Percentiles rank a stretch among this genome's conserved stretches.
Evolutionary conservation across 352 stramenopile species (phyloP).

Genomic region (Pythium aquatile): DNA sequence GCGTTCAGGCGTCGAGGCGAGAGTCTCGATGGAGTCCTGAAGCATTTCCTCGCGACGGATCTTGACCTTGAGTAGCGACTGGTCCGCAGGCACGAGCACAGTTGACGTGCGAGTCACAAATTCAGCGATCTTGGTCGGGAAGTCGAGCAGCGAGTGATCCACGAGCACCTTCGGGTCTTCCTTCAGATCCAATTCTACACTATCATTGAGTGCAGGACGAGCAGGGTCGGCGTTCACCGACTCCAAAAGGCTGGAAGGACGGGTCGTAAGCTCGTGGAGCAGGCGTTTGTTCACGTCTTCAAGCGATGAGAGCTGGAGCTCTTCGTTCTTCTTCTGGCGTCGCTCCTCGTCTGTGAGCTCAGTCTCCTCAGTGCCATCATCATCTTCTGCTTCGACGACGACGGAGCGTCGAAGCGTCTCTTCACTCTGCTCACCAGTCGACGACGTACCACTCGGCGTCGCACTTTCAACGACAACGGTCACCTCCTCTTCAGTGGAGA

Average conservation of each 20-base stretch:
- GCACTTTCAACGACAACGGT: conserved; percentile 7
- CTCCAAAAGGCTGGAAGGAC: conserved; percentile 6
- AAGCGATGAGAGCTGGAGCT: background rate
- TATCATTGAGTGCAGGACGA: conserved; percentile 4
- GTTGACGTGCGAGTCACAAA: conserved; percentile 10
- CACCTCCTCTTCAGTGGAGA: background rate
- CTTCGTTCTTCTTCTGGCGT: conserved; percentile 5
- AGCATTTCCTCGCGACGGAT: conserved; percentile 37
- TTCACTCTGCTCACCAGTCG: background rate
- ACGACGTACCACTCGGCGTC: background rate
- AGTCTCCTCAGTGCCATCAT: background rate
- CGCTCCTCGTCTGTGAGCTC: conserved; percentile 3
- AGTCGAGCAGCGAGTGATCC: conserved; percentile 11
- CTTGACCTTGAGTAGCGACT: background rate
- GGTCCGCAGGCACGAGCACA: background rate
- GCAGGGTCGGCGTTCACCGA: conserved; percentile 5
- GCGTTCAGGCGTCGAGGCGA: conserved; percentile 42
- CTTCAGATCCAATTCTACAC: background rate
- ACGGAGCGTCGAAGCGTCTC: background rate
- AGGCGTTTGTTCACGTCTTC: background rate
- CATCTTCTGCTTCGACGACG: background rate
- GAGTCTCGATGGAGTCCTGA: conserved; percentile 61
- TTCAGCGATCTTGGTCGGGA: conserved; percentile 20
- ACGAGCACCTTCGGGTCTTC: conserved; percentile 9
- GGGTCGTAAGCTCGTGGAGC: background rate